Conservation (phyloP, 1,284 basidiomycete species). For the Leccinum huronense region DNA sequence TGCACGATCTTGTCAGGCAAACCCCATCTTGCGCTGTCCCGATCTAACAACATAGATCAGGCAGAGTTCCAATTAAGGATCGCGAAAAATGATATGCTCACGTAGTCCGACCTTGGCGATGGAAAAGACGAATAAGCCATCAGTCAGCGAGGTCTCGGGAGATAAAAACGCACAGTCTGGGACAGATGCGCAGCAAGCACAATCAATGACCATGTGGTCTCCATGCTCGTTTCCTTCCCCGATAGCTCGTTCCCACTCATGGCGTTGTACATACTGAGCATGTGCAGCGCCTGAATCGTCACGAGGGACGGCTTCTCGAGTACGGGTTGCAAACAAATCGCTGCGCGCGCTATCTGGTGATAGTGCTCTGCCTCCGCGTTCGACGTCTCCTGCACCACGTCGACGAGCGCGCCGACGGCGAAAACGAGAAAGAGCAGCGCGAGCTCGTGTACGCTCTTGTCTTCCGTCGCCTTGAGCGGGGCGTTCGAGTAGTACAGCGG, state of each 20-base stretch:
- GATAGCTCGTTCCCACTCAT: constrained; percentile 44
- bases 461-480: constrained; percentile 26
- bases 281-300: constrained; percentile 62
- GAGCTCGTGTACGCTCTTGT: constrained; percentile 51
- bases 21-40: constrained; percentile 54
- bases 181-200: constrained; percentile 55
- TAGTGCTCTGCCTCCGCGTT: constrained; percentile 55
- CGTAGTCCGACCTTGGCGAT: constrained; percentile 54
- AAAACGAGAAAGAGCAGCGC: constrained; percentile 64
- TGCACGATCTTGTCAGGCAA: constrained; percentile 53
- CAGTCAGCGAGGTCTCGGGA: constrained; percentile 10
- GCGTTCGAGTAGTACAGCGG: constrained; percentile 40
- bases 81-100: constrained; percentile 33
- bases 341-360: constrained; percentile 58
- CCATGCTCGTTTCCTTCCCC: constrained; percentile 48
- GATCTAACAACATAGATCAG: constrained; percentile 43
- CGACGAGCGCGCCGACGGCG: constrained; percentile 56
- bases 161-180: constrained; percentile 49
- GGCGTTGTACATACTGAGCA: constrained; percentile 54
- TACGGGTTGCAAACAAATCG: constrained; percentile 58
- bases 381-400: constrained; percentile 38
- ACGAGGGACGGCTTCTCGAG: constrained; percentile 65
- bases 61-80: background rate
- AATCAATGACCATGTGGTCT: constrained; percentile 60
- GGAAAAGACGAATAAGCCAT: constrained; percentile 15